Conservation (phyloP, 768 basidiomycete genomes). For the Rhodocollybia butyracea region DNA sequence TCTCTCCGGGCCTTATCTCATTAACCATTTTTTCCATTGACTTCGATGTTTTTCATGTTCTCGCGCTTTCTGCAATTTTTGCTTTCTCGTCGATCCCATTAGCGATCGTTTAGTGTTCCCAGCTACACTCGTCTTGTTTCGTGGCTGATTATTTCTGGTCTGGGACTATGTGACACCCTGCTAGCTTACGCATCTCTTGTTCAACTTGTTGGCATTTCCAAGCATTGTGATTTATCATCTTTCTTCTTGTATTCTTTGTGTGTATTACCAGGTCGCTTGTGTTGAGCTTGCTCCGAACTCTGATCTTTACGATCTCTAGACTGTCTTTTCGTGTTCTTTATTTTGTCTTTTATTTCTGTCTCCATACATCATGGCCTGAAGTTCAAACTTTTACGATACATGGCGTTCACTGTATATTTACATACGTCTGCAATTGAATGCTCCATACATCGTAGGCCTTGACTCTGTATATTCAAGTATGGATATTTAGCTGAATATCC, state of each 20-base stretch:
- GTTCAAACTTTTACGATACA: too few relatives aligned
- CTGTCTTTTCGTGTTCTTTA: constrained; percentile 22
- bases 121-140: constrained; percentile 6
- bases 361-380: too few relatives aligned
- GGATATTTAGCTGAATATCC: constrained; percentile 65
- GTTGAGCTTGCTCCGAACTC: not conserved
- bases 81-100: not conserved
- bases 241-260: not conserved
- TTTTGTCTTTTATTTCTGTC: constrained; percentile 15
- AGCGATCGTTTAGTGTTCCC: not conserved
- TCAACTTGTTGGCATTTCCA: not conserved
- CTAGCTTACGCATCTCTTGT: not conserved
- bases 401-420: too few relatives aligned
- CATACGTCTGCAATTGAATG: too few relatives aligned
- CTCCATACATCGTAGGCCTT: too few relatives aligned
- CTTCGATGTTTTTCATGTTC: not conserved
- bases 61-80: not conserved
- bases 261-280: constrained; percentile 5
- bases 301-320: constrained; percentile 3
- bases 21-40: not conserved
- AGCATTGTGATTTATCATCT: not conserved
- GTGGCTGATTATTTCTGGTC: constrained; percentile 1
- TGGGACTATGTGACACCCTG: not conserved
- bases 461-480: too few relatives aligned
- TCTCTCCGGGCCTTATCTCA: not conserved